Evolutionary conservation across 768 basidiomycete genomes (phyloP).

Genomic region (Agaricus blazei): DNA sequence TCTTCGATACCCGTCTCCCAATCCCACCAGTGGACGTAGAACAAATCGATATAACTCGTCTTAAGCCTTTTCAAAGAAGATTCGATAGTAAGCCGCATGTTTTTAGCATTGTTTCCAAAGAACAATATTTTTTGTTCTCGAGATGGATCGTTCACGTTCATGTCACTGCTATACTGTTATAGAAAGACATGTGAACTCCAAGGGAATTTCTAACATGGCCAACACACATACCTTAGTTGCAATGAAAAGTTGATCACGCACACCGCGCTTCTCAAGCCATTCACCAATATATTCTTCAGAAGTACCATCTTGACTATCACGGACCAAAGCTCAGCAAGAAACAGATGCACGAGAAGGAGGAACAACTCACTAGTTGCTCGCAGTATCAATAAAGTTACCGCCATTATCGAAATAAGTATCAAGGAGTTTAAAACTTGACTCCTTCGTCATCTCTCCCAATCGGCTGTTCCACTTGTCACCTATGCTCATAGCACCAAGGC

Average conservation of each 20-base stretch:
- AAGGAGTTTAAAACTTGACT: constrained; percentile 35
- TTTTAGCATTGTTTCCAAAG: constrained; percentile 39
- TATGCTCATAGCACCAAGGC: constrained; percentile 35
- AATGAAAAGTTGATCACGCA: constrained; percentile 45
- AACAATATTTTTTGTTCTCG: constrained; percentile 24
- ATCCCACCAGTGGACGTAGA: constrained; percentile 47
- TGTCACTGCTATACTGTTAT: constrained; percentile 22
- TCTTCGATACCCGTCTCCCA: constrained; percentile 48
- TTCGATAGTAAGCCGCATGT: constrained; percentile 30
- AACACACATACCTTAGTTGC: constrained; percentile 29
- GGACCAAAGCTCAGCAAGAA: neutral
- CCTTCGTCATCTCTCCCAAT: constrained; percentile 26
- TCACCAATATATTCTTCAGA: constrained; percentile 48
- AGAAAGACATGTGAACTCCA: too few relatives aligned
- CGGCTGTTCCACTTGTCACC: constrained; percentile 27
- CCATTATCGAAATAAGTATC: constrained; percentile 37
- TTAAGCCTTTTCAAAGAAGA: constrained; percentile 37
- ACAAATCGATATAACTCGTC: constrained; percentile 27
- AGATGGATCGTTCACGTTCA: constrained; percentile 19
- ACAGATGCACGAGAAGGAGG: neutral
- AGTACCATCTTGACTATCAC: constrained; percentile 40
- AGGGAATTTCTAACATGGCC: too few relatives aligned
- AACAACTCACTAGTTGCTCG: constrained; percentile 32
- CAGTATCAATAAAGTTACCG: constrained; percentile 44
- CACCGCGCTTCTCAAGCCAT: constrained; percentile 39